Base-by-base conservation (phyloP, 352 stramenopile species). In the Phytophthora boehmeriae region DNA sequence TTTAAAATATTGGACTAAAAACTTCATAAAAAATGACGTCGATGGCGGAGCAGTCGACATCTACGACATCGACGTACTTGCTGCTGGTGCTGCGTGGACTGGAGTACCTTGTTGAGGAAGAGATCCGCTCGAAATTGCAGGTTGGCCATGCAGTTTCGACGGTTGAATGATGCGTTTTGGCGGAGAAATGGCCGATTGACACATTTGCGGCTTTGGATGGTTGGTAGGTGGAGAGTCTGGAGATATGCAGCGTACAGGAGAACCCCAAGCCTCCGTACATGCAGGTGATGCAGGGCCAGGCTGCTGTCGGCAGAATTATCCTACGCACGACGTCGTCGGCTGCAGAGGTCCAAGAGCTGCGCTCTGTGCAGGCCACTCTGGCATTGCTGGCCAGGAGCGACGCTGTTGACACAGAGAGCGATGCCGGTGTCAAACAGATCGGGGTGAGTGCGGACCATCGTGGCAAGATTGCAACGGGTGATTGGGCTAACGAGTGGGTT, bases 31-130 rank as follows among this genome's bases (percentile, higher is more conserved):
- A 38, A 57, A 14, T 17, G 43, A 36, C 47, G 43, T 58, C 48
- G 61, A 52, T 46, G 20, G 64, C 66, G 44, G 32, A 48, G 4
- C 59, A 49, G 41, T 54, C 45, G 46, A 57, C n/a, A 23, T 47
- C 47, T 16, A 19, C 41, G 42, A 32, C 20, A 2, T 56, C 73
- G 10, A 83, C 78, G 45, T 94, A 94, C 49, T 65, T 94, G 68
- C 63, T 94, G 61, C 79, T 94, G 17, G 83, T 87, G 57, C 75
- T 94, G 63, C 80, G 85, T 48, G 83, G 85, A 0, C 78, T 94
- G 22, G 85, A 94, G 71, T 78, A 78, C 41, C 63, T 94, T 9
- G 83, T 72, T 8, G 68, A 88, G 34, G 47, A 82, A 53, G 85
- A 94, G 59, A 91, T 94, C 58, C 79, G 73, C 34, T 61, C 65